phyloP scores from a whole-genome alignment of 2,329 filamentous ascomycete species.

The Dothistroma septosporum region DNA sequence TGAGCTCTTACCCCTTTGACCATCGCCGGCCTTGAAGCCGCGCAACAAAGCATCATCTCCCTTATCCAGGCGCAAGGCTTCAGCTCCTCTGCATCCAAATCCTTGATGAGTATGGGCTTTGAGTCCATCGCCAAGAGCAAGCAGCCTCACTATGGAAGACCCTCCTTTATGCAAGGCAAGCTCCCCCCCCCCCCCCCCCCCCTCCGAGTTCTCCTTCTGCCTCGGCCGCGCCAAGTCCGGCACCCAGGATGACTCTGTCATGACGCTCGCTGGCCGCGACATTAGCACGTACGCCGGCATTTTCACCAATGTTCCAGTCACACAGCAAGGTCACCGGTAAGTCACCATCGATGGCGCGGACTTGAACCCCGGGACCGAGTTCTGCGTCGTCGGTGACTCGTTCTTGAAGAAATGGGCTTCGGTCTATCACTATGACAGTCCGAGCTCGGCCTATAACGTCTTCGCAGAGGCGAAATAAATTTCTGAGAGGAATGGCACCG shows the following conservation, averaged over 20 bases:
- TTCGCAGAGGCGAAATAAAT: slow-evolving; percentile 22
- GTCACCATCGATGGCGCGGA: slow-evolving; percentile 26
- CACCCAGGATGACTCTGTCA: slow-evolving; percentile 21
- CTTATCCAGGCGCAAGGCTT: slow-evolving; percentile 27
- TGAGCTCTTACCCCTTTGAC: too few species aligned
- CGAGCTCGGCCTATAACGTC: slow-evolving; percentile 17
- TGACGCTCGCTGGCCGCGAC: slow-evolving; percentile 29
- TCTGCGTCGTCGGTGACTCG: slow-evolving; percentile 25
- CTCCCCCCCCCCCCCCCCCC: too few species aligned
- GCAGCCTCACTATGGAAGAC: slow-evolving; percentile 26
- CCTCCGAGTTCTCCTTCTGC: slow-evolving; percentile 31
- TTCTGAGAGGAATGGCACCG: background rate
- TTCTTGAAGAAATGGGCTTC: slow-evolving; percentile 29
- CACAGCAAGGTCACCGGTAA: slow-evolving; percentile 27
- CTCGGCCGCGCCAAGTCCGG: slow-evolving; percentile 24
- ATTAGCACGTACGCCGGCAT: slow-evolving; percentile 20
- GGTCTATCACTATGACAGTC: slow-evolving; percentile 18
- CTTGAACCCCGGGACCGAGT: slow-evolving; percentile 17
- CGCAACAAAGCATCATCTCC: slow-evolving; percentile 25
- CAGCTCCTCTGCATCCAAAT: slow-evolving; percentile 18
- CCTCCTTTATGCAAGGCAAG: slow-evolving; percentile 23
- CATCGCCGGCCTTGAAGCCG: slow-evolving; percentile 24
- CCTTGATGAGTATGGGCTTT: slow-evolving; percentile 27
- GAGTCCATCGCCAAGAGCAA: slow-evolving; percentile 18
- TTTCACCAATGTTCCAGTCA: slow-evolving; percentile 25